Evolutionary conservation across 345 rosid genomes (phyloP).

Genomic region (Eucalyptus lansdowneana): DNA sequence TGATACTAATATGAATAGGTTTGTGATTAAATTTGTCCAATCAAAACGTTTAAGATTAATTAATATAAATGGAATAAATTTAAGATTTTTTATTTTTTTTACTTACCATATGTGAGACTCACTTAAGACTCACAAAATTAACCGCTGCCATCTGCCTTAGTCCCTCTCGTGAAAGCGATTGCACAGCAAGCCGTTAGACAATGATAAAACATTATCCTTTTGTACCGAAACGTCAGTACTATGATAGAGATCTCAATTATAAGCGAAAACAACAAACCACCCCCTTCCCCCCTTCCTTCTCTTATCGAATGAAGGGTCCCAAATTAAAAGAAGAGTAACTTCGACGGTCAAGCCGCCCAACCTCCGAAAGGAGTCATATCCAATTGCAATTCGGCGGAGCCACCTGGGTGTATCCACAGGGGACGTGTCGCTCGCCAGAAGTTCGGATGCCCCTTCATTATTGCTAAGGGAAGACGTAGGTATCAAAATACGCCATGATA

Average conservation of each 20-base stretch:
- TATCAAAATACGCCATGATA: not conserved
- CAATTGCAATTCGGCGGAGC: not conserved
- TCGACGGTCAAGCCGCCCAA: not conserved
- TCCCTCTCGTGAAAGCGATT: not conserved
- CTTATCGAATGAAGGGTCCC: not conserved
- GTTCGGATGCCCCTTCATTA: not conserved
- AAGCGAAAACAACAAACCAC: not conserved
- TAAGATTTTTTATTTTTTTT: too few species aligned
- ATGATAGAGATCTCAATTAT: not conserved
- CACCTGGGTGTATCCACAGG: not conserved
- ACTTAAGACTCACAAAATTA: not conserved
- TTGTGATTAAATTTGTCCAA: not conserved
- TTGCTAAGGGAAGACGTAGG: not conserved
- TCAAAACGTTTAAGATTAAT: too few species aligned
- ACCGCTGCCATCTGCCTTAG: not conserved
- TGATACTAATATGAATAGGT: not conserved
- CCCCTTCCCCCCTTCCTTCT: not conserved
- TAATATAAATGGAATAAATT: too few species aligned
- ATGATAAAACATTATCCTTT: not conserved
- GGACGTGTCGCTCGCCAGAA: not conserved
- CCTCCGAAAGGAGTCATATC: not conserved
- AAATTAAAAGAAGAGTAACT: not conserved
- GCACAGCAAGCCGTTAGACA: not conserved
- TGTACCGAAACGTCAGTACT: not conserved
- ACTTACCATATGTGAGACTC: not conserved